These are phyloP conservation scores for Aureobasidium sp. DNA, from an alignment of 2,329 filamentous ascomycete genomes.

Conservation along the genomic window DNA sequence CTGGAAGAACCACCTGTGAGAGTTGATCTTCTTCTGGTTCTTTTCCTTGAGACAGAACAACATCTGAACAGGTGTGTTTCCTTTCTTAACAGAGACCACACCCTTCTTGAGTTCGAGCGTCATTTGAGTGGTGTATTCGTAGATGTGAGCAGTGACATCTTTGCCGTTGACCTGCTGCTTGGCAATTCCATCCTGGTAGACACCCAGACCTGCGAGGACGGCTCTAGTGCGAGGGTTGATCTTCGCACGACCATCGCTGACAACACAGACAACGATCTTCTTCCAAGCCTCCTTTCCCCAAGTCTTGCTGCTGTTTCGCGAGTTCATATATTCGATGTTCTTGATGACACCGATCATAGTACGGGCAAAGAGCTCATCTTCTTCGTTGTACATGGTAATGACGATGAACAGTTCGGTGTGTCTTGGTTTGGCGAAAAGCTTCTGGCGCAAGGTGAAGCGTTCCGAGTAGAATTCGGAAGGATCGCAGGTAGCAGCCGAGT, in stretches of 20 bases:
- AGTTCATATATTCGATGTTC: constrained; percentile 98
- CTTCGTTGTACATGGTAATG: constrained; percentile 98
- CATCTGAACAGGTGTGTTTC: constrained; percentile 83
- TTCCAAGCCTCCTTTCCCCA: constrained; percentile 99
- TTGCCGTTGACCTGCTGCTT: constrained; percentile 97
- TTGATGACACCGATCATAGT: constrained; percentile 98
- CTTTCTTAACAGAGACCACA: constrained; percentile 75
- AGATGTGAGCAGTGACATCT: constrained; percentile 94
- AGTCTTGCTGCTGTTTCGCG: constrained; percentile 83
- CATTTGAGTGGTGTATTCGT: constrained; percentile 83
- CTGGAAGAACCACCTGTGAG: constrained; percentile 97
- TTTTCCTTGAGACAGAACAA: constrained; percentile 98
- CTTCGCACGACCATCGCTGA: constrained; percentile 93
- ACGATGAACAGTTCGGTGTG: constrained; percentile 95
- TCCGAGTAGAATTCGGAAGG: constrained; percentile 79
- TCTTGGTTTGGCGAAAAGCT: constrained; percentile 81
- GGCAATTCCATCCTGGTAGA: constrained; percentile 96
- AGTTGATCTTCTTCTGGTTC: constrained; percentile 99
- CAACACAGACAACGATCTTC: constrained; percentile 97
- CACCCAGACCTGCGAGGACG: constrained; percentile 86
- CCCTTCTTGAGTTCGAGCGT: constrained; percentile 84
- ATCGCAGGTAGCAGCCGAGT: constrained; percentile 90
- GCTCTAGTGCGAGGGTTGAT: constrained; percentile 90
- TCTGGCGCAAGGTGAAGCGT: constrained; percentile 85
- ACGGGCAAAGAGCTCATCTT: constrained; percentile 88